Percentiles rank a stretch among this genome's conserved stretches.
phyloP scores from a whole-genome alignment of 345 rosid species.

The Diplotaxis tenuifolia region DNA sequence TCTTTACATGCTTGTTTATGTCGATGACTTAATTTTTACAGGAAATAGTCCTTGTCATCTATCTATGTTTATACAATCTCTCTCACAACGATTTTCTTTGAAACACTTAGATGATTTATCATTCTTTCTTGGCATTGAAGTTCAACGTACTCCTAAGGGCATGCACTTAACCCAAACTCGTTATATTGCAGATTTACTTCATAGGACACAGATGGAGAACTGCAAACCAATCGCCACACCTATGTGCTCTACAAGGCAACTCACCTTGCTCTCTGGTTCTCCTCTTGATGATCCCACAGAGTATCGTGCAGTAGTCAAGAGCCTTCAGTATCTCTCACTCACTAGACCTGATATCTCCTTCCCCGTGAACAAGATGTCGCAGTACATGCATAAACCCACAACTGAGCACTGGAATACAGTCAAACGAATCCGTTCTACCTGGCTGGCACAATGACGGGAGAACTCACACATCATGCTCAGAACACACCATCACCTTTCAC shows the following conservation, averaged over 20 bases:
- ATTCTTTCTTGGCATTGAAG: no score
- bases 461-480: no score
- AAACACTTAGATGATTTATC: no score
- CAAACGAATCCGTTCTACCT: neutral
- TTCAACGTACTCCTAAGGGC: neutral
- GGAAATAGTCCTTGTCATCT: no score
- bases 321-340: no score
- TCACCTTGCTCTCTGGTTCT: neutral
- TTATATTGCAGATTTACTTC: neutral
- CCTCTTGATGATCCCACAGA: neutral
- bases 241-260: neutral
- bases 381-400: neutral
- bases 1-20: no score
- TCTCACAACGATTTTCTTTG: no score
- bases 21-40: no score
- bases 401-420: neutral
- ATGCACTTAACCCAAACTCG: neutral
- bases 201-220: neutral
- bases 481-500: no score
- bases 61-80: no score
- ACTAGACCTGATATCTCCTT: neutral
- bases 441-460: neutral
- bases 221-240: neutral
- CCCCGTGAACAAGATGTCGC: neutral
- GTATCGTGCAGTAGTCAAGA: neutral